A percentile compares a stretch with the other conserved stretches of the same genome.
phyloP scores from a whole-genome alignment of 1,284 basidiomycete species.

The Ustilago nuda region DNA sequence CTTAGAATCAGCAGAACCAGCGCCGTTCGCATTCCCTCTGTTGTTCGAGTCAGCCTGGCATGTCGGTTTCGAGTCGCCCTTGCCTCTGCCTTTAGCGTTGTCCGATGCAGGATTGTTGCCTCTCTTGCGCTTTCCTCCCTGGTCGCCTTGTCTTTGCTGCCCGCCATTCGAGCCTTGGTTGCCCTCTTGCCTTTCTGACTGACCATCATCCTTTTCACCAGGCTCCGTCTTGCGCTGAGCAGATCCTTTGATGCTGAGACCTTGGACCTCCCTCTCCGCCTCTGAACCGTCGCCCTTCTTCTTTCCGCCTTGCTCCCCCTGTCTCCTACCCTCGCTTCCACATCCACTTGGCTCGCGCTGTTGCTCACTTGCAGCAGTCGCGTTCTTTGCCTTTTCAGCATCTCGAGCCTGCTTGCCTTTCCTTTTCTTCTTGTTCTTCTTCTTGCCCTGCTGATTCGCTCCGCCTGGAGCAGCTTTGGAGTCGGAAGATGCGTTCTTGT shows the following conservation, averaged over 20 bases:
- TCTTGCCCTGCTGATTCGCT: slow-evolving; percentile 10
- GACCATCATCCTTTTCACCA: slow-evolving; percentile 1
- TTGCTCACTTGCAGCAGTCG: slow-evolving; percentile 13
- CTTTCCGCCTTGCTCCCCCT: slow-evolving; percentile 6
- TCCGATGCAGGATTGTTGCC: slow-evolving; percentile 10
- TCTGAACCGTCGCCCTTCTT: slow-evolving; percentile 8
- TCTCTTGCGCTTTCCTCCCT: slow-evolving; percentile 28
- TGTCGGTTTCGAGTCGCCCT: slow-evolving; percentile 4
- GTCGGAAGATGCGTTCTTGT: neutral
- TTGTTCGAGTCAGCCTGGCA: slow-evolving; percentile 1
- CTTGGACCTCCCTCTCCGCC: slow-evolving; percentile 5
- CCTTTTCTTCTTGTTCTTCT: slow-evolving; percentile 35
- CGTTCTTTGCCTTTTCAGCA: slow-evolving; percentile 16
- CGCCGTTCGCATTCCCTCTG: slow-evolving; percentile 4
- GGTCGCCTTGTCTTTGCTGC: slow-evolving; percentile 12
- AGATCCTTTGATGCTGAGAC: slow-evolving; percentile 44
- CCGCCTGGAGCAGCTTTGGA: neutral
- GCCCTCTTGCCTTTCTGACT: neutral
- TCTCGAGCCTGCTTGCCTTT: slow-evolving; percentile 23
- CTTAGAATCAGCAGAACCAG: slow-evolving; percentile 16
- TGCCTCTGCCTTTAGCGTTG: slow-evolving; percentile 1
- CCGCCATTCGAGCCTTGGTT: slow-evolving; percentile 2
- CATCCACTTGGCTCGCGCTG: slow-evolving; percentile 10
- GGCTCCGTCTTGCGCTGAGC: slow-evolving; percentile 35
- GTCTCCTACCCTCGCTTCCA: neutral